Conservation (phyloP, 306 rosid species). For the Alnus rubra region DNA sequence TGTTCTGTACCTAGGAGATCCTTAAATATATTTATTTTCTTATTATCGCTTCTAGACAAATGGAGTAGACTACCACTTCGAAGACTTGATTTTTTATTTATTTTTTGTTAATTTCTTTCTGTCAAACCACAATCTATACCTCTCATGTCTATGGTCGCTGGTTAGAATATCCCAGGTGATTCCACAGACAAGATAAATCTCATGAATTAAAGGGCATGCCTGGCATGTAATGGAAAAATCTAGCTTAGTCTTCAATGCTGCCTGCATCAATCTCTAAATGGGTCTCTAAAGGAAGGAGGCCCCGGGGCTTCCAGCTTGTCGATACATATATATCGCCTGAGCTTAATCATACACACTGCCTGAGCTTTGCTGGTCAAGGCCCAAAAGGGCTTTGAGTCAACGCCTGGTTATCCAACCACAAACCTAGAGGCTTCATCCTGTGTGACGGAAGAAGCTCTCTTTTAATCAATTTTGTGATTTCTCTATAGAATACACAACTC, state of each 20-base stretch:
- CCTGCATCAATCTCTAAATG: background rate
- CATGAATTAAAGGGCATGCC: background rate
- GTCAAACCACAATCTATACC: background rate
- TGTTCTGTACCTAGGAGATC: background rate
- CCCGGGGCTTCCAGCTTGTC: background rate
- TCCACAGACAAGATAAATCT: background rate
- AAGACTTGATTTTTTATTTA: background rate
- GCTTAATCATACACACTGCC: background rate
- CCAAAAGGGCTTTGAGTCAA: background rate
- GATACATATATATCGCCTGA: background rate
- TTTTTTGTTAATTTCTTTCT: background rate
- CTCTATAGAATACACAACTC: background rate
- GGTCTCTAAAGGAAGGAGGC: slow-evolving; percentile 2
- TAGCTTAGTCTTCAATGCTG: background rate
- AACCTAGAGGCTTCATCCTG: background rate
- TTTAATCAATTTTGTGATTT: background rate
- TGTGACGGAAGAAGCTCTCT: background rate
- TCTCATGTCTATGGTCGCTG: background rate
- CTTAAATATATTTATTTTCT: background rate
- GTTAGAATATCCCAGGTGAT: background rate
- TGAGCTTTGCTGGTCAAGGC: background rate
- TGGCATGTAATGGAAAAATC: background rate
- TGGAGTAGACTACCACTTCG: background rate
- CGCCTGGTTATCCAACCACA: background rate
- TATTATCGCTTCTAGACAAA: background rate